These are phyloP conservation scores for Erythrobasidium hasegawianum DNA, from an alignment of 1,284 basidiomycete species.

Conservation along the genomic window DNA sequence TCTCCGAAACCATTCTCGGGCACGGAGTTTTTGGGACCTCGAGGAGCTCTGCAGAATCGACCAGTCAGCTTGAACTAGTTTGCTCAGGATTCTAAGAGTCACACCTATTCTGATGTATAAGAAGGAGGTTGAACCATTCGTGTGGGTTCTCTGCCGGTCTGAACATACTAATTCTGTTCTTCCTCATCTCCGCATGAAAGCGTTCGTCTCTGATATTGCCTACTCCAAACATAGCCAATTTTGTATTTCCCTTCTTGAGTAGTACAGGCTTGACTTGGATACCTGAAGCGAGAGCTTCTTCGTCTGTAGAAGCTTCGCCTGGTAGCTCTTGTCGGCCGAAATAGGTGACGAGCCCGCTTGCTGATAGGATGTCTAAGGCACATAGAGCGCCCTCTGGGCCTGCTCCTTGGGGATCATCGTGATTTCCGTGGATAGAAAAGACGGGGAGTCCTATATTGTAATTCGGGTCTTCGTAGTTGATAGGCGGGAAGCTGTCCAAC, in stretches of 20 bases:
- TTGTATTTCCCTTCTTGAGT: slow-evolving; percentile 60
- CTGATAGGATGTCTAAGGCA: slow-evolving; percentile 89
- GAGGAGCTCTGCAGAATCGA: slow-evolving; percentile 68
- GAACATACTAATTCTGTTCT: slow-evolving; percentile 91
- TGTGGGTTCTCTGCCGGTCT: slow-evolving; percentile 74
- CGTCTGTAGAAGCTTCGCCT: slow-evolving; percentile 56
- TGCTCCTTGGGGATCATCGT: slow-evolving; percentile 96
- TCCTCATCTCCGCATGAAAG: slow-evolving; percentile 91
- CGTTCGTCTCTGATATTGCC: slow-evolving; percentile 95
- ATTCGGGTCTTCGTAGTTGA: slow-evolving; percentile 97
- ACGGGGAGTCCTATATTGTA: slow-evolving; percentile 91
- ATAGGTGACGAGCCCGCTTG: slow-evolving; percentile 91
- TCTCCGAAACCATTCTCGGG: slow-evolving; percentile 98
- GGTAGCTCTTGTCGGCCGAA: slow-evolving; percentile 76
- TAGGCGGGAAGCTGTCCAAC: slow-evolving; percentile 72
- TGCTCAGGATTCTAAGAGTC: no score
- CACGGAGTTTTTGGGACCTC: slow-evolving; percentile 85
- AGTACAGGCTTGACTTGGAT: slow-evolving; percentile 40
- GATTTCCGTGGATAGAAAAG: slow-evolving; percentile 98
- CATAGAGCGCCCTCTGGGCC: slow-evolving; percentile 90
- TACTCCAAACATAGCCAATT: slow-evolving; percentile 86
- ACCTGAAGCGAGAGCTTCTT: slow-evolving; percentile 52
- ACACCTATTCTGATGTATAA: slow-evolving; percentile 94
- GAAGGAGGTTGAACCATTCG: slow-evolving; percentile 88
- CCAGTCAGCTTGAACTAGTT: neutral